phyloP scores from a whole-genome alignment of 352 stramenopile species.

The Pythium phragmitis region DNA sequence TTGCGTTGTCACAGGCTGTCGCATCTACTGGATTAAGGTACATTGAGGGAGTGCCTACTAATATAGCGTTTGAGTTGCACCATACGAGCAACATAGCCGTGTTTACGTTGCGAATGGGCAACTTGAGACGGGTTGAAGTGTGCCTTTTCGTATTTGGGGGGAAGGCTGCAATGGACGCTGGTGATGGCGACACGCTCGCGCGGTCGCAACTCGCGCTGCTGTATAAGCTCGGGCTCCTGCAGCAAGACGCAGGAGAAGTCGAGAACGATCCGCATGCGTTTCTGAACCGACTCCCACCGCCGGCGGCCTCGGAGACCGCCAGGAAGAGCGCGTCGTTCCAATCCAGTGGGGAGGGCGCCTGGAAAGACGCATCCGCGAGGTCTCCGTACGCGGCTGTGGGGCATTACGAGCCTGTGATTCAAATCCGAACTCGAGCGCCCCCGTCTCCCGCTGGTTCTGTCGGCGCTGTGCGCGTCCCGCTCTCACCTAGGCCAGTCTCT shows the following conservation, averaged over 20 bases:
- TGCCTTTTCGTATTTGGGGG: background rate
- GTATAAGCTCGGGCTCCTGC: constrained; percentile 46
- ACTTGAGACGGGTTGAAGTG: constrained; percentile 12
- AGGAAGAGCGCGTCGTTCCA: constrained; percentile 1
- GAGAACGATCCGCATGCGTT: constrained; percentile 30
- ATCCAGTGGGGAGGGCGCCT: constrained; percentile 17
- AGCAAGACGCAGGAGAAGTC: constrained; percentile 29
- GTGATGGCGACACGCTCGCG: constrained; percentile 37
- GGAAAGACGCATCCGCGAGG: background rate
- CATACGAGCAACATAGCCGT: background rate
- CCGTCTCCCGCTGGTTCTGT: background rate
- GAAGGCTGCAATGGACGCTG: constrained; percentile 17
- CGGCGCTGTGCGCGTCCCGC: constrained; percentile 3
- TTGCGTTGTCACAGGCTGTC: background rate
- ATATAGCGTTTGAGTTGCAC: background rate
- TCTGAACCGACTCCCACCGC: constrained; percentile 26
- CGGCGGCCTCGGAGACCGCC: background rate
- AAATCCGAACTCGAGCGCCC: background rate
- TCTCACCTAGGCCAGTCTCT: constrained; percentile 2
- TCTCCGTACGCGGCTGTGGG: constrained; percentile 8
- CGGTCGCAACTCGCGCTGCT: constrained; percentile 51
- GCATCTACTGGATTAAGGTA: background rate
- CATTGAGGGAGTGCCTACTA: background rate
- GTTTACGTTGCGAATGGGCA: background rate
- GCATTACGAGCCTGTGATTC: constrained; percentile 1